Evolutionary conservation across 768 basidiomycete species (phyloP).

Genomic region (Crepidotus variabilis): DNA sequence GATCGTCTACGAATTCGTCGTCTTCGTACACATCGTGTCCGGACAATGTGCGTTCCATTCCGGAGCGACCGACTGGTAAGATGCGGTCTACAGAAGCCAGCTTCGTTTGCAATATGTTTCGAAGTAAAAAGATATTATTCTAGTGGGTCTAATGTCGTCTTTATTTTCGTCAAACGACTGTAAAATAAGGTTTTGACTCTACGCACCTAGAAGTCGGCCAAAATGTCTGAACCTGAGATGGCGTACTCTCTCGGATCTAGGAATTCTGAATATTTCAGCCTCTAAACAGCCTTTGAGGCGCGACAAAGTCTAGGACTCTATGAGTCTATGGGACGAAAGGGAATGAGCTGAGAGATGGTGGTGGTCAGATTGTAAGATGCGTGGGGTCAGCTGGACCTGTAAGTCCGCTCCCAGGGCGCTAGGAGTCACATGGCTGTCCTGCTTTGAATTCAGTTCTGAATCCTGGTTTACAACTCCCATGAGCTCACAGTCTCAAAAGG

Average conservation of each 20-base stretch:
- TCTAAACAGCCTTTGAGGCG: background rate
- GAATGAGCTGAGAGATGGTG: constrained; percentile 1
- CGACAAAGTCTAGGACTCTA: constrained; percentile 6
- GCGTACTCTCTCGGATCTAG: constrained; percentile 5
- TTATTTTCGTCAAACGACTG: background rate
- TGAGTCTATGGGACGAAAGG: constrained; percentile 5
- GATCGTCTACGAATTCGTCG: constrained; percentile 42
- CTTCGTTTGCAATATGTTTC: constrained; percentile 1
- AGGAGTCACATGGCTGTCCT: constrained; percentile 7
- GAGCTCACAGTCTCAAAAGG: background rate
- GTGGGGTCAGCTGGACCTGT: constrained; percentile 8
- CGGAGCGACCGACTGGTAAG: constrained; percentile 6
- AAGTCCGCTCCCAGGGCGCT: constrained; percentile 3
- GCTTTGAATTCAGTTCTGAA: background rate
- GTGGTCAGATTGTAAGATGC: constrained; percentile 8
- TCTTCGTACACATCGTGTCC: constrained; percentile 25
- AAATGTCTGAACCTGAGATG: constrained; percentile 1
- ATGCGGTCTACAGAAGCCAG: constrained; percentile 13
- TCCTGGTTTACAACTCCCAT: background rate
- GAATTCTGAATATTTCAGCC: background rate
- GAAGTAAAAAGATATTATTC: constrained; percentile 1
- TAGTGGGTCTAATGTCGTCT: constrained; percentile 4
- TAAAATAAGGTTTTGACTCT: background rate
- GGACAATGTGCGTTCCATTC: constrained; percentile 19
- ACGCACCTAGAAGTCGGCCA: background rate